A percentile compares a stretch with the other conserved stretches of the same genome.
These are phyloP conservation scores for Albophoma yamanashiensis DNA, from an alignment of 2,329 filamentous ascomycete species.

Conservation along the genomic window DNA sequence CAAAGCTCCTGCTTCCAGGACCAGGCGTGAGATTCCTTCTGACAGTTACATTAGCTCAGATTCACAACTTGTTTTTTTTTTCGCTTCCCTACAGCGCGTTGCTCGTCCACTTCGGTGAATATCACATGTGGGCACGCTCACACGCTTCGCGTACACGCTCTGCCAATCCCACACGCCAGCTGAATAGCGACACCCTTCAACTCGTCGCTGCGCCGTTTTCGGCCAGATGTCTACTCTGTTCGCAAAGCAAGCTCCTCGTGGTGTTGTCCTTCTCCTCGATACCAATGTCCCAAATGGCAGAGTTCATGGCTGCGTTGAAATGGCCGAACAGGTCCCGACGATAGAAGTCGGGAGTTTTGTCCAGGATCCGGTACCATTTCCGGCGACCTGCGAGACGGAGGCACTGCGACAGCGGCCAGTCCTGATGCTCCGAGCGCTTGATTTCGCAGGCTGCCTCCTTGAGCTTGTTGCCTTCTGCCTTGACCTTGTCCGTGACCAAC, in stretches of 20 bases:
- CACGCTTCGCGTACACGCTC: neutral
- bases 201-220: neutral
- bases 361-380: neutral
- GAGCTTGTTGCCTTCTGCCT: neutral
- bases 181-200: neutral
- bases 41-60: too few relatives aligned
- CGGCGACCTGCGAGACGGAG: constrained; percentile 1
- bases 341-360: neutral
- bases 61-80: neutral
- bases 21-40: too few relatives aligned
- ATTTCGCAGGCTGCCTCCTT: neutral
- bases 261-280: neutral
- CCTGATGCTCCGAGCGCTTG: constrained; percentile 4
- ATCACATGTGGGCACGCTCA: neutral
- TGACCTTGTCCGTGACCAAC: neutral
- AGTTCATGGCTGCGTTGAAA: neutral
- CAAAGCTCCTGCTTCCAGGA: too few relatives aligned
- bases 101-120: neutral
- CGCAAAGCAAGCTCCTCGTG: neutral
- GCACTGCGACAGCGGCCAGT: constrained; percentile 3
- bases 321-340: neutral
- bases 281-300: neutral
- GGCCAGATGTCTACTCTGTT: neutral
- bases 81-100: neutral
- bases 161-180: neutral